Percentiles rank a stretch among this genome's conserved stretches.
Conservation (phyloP, 2,329 filamentous ascomycete species). For the Juglanconis juglandina region DNA sequence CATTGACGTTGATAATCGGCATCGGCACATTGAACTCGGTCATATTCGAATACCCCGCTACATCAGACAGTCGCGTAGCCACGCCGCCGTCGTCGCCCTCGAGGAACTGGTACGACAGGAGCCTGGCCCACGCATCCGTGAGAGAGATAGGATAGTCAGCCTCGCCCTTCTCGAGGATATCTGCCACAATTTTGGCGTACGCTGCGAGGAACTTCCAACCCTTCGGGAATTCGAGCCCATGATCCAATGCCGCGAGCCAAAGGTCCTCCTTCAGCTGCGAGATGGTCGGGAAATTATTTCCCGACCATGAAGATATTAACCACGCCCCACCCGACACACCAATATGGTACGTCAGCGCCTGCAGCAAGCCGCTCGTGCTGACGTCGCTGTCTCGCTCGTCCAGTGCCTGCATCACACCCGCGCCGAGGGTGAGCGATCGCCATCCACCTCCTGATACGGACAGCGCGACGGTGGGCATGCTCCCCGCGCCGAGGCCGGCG, state of each 20-base stretch:
- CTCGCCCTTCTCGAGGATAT: background rate
- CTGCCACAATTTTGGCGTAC: background rate
- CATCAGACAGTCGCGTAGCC: background rate
- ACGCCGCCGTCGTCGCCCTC: background rate
- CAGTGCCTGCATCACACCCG: conserved; percentile 6
- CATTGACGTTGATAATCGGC: conserved; percentile 1
- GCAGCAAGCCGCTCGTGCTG: background rate
- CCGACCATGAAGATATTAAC: background rate
- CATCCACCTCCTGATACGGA: conserved; percentile 7
- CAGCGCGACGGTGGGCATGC: background rate
- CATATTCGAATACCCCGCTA: background rate
- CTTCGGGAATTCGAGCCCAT: background rate
- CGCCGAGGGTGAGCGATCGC: conserved; percentile 3
- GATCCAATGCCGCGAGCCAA: background rate
- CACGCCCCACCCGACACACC: conserved; percentile 8
- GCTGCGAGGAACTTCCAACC: background rate
- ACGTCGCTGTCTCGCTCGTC: background rate
- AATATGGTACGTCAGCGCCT: conserved; percentile 4
- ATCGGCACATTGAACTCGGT: background rate
- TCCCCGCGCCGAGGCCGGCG: background rate
- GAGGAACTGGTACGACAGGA: conserved; percentile 9
- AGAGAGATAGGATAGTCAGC: conserved; percentile 3
- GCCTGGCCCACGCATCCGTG: background rate
- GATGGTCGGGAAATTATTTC: conserved; percentile 6
- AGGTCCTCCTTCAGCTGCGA: background rate